These are phyloP conservation scores for Aspergillus pseudoglaucus DNA, from an alignment of 2,329 filamentous ascomycete genomes.

Conservation along the genomic window DNA sequence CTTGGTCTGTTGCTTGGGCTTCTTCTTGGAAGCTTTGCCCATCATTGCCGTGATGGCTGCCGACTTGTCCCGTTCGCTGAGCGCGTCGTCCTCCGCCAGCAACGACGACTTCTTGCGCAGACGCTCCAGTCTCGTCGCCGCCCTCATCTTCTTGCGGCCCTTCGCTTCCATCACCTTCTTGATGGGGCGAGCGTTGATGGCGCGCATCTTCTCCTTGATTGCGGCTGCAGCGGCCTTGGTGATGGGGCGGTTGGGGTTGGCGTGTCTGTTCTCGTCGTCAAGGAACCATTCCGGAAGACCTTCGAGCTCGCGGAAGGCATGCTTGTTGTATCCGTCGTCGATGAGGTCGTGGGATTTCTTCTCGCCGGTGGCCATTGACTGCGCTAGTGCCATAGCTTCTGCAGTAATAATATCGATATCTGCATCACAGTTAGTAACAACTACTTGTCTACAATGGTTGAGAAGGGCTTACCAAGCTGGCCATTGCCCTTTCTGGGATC, in stretches of 20 bases:
- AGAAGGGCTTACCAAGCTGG: slow-evolving; percentile 34
- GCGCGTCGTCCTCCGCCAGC: slow-evolving; percentile 77
- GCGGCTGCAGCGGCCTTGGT: slow-evolving; percentile 81
- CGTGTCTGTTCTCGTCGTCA: slow-evolving; percentile 81
- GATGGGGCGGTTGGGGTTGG: slow-evolving; percentile 80
- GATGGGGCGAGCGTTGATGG: slow-evolving; percentile 91
- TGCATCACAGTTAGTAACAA: slow-evolving; percentile 26
- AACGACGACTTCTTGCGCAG: slow-evolving; percentile 94
- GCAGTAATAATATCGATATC: slow-evolving; percentile 99
- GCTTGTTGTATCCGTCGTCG: slow-evolving; percentile 92
- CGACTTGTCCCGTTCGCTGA: slow-evolving; percentile 96
- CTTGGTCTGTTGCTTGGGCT: slow-evolving; percentile 73
- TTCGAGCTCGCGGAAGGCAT: slow-evolving; percentile 81
- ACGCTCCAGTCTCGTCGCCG: slow-evolving; percentile 85
- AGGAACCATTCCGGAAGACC: slow-evolving; percentile 97
- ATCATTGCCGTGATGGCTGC: slow-evolving; percentile 75
- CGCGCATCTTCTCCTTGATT: slow-evolving; percentile 89
- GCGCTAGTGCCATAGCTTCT: slow-evolving; percentile 95
- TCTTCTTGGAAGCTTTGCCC: slow-evolving; percentile 75
- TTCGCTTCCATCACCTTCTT: slow-evolving; percentile 98
- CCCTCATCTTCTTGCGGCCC: slow-evolving; percentile 94
- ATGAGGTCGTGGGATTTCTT: slow-evolving; percentile 71
- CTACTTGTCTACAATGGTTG: slow-evolving; percentile 12
- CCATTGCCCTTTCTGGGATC: slow-evolving; percentile 38
- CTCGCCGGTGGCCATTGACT: slow-evolving; percentile 80